phyloP scores from a whole-genome alignment of 2,329 filamentous ascomycete species.

The Waltergamsia citrina region DNA sequence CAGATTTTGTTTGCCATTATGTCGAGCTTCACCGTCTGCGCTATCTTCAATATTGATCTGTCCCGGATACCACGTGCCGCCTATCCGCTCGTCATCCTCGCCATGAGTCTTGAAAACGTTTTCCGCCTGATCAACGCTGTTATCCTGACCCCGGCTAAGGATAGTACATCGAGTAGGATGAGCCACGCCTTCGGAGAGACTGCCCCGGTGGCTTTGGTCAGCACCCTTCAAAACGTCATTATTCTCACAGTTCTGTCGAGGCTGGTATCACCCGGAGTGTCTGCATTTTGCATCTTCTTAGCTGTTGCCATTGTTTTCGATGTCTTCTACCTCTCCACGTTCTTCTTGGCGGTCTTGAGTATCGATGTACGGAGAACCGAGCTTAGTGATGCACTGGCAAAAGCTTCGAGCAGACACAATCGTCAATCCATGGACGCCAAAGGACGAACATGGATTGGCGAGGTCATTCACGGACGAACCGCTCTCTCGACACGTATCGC shows the following conservation, averaged over 20 bases:
- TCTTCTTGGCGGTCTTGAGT: constrained; percentile 70
- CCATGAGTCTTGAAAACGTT: constrained; percentile 71
- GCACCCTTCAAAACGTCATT: constrained; percentile 58
- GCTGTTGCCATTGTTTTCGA: constrained; percentile 68
- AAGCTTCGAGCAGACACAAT: constrained; percentile 29
- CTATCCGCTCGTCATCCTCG: constrained; percentile 68
- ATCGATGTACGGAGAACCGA: constrained; percentile 71
- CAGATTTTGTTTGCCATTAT: constrained; percentile 66
- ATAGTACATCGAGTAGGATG: constrained; percentile 59
- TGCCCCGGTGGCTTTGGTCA: constrained; percentile 58
- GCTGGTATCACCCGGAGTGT: constrained; percentile 59
- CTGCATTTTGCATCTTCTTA: constrained; percentile 68
- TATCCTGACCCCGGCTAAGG: constrained; percentile 59
- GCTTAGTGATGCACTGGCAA: constrained; percentile 61
- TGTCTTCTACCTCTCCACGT: constrained; percentile 69
- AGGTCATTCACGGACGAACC: constrained; percentile 52
- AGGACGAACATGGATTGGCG: constrained; percentile 41
- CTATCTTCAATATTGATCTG: constrained; percentile 64
- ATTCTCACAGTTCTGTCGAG: constrained; percentile 58
- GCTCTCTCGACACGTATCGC: constrained; percentile 66
- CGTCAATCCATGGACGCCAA: constrained; percentile 2
- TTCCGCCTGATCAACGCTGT: constrained; percentile 72
- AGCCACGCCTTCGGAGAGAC: constrained; percentile 67
- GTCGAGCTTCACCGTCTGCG: constrained; percentile 73
- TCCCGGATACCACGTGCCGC: constrained; percentile 64